Percentiles rank a stretch among this genome's conserved stretches.
Conservation (phyloP, 257 asterid genomes). For the Echites panduratus region DNA sequence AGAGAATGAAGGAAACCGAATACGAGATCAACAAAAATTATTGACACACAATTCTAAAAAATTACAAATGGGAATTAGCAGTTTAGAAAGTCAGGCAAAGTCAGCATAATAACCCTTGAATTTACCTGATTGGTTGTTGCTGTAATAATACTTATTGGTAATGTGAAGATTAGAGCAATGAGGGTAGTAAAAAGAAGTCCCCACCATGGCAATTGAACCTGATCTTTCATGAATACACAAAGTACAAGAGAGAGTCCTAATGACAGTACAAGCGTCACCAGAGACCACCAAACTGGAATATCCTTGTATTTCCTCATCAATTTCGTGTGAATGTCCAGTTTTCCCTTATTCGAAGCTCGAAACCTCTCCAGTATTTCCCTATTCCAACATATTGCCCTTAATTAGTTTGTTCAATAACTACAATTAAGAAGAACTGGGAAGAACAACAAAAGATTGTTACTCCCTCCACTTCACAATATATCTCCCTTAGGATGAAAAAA, state of each 20-base stretch:
- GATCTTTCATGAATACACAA: conserved; percentile 49
- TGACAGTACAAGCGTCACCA: conserved; percentile 29
- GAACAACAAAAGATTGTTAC: too few relatives aligned
- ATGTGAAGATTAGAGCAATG: conserved; percentile 48
- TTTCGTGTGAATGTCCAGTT: conserved; percentile 60
- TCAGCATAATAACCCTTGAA: too few relatives aligned
- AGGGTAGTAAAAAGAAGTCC: conserved; percentile 45
- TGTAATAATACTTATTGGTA: conserved; percentile 63
- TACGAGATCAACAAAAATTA: too few relatives aligned
- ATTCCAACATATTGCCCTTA: background rate
- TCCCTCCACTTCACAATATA: too few relatives aligned
- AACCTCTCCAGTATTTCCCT: conserved; percentile 45
- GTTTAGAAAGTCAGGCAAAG: too few relatives aligned
- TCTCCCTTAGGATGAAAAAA: too few relatives aligned
- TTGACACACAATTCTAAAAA: too few relatives aligned
- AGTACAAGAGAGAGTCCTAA: conserved; percentile 40
- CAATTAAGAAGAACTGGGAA: too few relatives aligned
- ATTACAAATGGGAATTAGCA: too few relatives aligned
- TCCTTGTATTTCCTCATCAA: conserved; percentile 59
- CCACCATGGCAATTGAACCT: conserved; percentile 89
- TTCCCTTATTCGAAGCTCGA: conserved; percentile 32
- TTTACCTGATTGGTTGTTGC: conserved; percentile 79
- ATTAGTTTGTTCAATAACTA: too few relatives aligned
- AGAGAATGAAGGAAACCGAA: background rate
- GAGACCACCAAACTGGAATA: conserved; percentile 80